Evolutionary conservation across 192 early-diverging fungal genomes (phyloP), one percentile per base, ranked within the genome.

Genomic region (Entomortierella lignicola): DNA sequence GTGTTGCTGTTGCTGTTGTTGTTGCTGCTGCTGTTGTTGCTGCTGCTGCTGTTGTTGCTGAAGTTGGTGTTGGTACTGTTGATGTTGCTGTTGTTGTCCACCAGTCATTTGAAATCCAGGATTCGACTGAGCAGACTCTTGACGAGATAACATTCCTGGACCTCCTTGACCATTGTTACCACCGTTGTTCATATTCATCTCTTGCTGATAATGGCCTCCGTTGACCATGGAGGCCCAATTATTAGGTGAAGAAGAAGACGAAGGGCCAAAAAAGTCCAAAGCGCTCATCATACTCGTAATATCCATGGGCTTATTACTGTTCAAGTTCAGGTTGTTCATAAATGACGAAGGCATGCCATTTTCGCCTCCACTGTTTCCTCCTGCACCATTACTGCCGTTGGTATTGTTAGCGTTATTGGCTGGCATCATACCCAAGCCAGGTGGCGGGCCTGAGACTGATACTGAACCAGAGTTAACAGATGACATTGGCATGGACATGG

Each of bases 211-310:
- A 18, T 43, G 57, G 37, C 42, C 30, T 8, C 55, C 56, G 21
- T 72, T 72, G 7, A 56, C 50, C 55, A 53, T 56, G 20, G 57
- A 39, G 8, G 59, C 60, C 69, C 69, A 71, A 17, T 53, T 66
- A 58, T 60, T 65, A 15, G 62, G 47, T 29, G 64, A 61, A 13
- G 63, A 54, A 23, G 56, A 41, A 11, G 59, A 32, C 2, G 62
- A 47, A 13, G 72, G 57, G 11, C 72, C 66, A 41, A 68, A 77
- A 63, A 77, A 68, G 44, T 77, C 72, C 11, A 77, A 66, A 1
- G 66, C 72, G 26, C 54, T 77, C 72, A 77, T 77, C 72, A 77
- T 77, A n/a, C 58, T 67, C 2, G 65, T 52, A 2, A 77, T 61
- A 50, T 77, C 72, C 56, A 77, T 18, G 15, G 72, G 72, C 37